Percentiles rank a stretch among this genome's conserved stretches.
These are phyloP conservation scores for Megacollybia platyphylla DNA, from an alignment of 1,284 basidiomycete species.

Conservation along the genomic window DNA sequence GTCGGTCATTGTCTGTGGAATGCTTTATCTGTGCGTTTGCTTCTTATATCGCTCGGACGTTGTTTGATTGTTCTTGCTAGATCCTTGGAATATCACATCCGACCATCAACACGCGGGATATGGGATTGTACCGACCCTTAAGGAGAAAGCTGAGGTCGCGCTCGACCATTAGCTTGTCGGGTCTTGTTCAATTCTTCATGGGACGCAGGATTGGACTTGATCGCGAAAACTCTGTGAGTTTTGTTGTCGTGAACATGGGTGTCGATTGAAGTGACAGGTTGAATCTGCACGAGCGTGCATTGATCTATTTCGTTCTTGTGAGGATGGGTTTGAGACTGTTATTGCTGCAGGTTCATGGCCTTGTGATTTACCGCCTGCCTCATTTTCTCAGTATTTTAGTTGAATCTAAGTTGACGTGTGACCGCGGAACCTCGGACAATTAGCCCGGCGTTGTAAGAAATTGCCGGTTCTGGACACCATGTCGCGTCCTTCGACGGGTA, in stretches of 20 bases:
- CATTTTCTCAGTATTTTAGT: constrained; percentile 20
- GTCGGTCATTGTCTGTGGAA: constrained; percentile 44
- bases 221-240: constrained; percentile 38
- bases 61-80: constrained; percentile 14
- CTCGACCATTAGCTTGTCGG: constrained; percentile 25
- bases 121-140: constrained; percentile 42
- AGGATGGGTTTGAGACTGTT: constrained; percentile 35
- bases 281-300: constrained; percentile 39
- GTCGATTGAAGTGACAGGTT: constrained; percentile 24
- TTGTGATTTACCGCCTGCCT: constrained; percentile 31
- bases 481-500: constrained; percentile 12
- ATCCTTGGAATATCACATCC: constrained; percentile 40
- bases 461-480: constrained; percentile 4
- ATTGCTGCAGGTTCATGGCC: constrained; percentile 40
- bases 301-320: constrained; percentile 42
- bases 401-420: constrained; percentile 6
- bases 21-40: constrained; percentile 33
- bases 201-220: constrained; percentile 30
- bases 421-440: not conserved
- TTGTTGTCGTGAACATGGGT: constrained; percentile 11
- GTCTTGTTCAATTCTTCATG: constrained; percentile 39
- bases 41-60: not conserved
- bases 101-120: constrained; percentile 39
- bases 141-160: constrained; percentile 29
- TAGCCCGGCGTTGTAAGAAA: not conserved